Evolutionary conservation across 192 early-diverging fungal genomes (phyloP), one percentile per base, ranked within the genome.

Genomic region (Geranomyces variabilis): DNA sequence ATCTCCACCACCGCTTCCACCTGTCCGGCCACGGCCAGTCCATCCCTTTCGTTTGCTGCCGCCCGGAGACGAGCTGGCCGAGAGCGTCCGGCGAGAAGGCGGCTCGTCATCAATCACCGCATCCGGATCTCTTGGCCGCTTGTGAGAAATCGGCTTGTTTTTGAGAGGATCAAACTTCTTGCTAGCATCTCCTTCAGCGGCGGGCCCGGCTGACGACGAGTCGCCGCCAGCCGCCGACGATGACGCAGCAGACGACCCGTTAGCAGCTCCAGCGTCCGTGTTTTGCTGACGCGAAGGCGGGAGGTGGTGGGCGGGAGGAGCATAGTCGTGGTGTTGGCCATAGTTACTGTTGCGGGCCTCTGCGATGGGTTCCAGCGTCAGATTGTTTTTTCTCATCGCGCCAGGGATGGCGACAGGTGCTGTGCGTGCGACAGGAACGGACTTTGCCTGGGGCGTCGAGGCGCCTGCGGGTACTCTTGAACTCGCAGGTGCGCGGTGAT

Each of bases 21-120:
- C 7, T 53, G 51, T 17, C 36, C 36, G 36, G 5, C 36, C 36
- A 8, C 51, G 51, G 19, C 51, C 51, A 3, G 51, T 28, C 36
- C 36, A 41, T 3, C 36, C 36, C 15, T 53, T 53, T 7, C 24
- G 19, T 4, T 60, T 60, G 58, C 29, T 33, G 19, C 51, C 51
- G 58, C 58, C 58, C 17, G 51, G 51, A 6, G 58, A 60, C 58
- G 58, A 28, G 58, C 29, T 60, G 29, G 58, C 24, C 4, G 58
- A 33, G 8, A 34, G 15, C 17, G 58, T 60, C 21, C 58, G 58
- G 7, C 58, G 58, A 19, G 58, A 60, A 60, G 58, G 58, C 17
- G 58, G 58, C 29, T 19, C 58, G 7, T 60, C 58, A 19, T 60
- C 58, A 29, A 17, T 60, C 4, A 28, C 58, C 4, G 51, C 24